A percentile compares a stretch with the other conserved stretches of the same genome.
These are phyloP conservation scores for Eucalyptus cloeziana DNA, from an alignment of 345 rosid species.

Conservation along the genomic window DNA sequence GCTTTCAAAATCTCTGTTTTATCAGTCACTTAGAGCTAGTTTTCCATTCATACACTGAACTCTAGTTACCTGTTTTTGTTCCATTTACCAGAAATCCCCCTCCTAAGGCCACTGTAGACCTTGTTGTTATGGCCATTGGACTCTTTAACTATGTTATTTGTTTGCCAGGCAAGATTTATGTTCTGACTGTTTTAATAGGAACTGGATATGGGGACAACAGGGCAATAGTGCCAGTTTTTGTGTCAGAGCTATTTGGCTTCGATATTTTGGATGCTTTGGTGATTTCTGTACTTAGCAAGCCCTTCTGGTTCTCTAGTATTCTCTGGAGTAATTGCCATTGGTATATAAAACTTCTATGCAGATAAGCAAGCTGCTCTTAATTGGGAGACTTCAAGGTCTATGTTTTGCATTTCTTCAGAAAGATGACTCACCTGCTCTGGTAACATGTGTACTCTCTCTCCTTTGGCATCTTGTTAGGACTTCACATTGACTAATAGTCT, in stretches of 20 bases:
- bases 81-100: conserved; percentile 24
- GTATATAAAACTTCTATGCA: conserved; percentile 59
- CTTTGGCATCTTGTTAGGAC: conserved; percentile 39
- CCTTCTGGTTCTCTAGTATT: conserved; percentile 62
- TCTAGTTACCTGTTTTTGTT: not conserved
- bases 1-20: not conserved
- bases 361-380: conserved; percentile 29
- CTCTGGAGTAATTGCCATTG: conserved; percentile 62
- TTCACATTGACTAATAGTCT: conserved; percentile 29
- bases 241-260: conserved; percentile 54
- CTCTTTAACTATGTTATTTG: conserved; percentile 41
- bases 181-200: conserved; percentile 42
- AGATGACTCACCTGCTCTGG: conserved; percentile 40
- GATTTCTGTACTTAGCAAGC: conserved; percentile 43
- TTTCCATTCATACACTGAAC: not conserved
- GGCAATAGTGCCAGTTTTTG: conserved; percentile 46
- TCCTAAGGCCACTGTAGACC: conserved; percentile 40
- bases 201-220: conserved; percentile 48
- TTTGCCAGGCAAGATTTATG: conserved; percentile 47
- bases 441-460: conserved; percentile 41
- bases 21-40: not conserved
- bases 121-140: conserved; percentile 46
- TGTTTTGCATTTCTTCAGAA: not conserved
- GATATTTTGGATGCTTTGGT: conserved; percentile 54
- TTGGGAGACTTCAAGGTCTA: not conserved